Evolutionary conservation across 805 yeast species (phyloP).

Genomic region (Yamadazyma paraphyllophila): DNA sequence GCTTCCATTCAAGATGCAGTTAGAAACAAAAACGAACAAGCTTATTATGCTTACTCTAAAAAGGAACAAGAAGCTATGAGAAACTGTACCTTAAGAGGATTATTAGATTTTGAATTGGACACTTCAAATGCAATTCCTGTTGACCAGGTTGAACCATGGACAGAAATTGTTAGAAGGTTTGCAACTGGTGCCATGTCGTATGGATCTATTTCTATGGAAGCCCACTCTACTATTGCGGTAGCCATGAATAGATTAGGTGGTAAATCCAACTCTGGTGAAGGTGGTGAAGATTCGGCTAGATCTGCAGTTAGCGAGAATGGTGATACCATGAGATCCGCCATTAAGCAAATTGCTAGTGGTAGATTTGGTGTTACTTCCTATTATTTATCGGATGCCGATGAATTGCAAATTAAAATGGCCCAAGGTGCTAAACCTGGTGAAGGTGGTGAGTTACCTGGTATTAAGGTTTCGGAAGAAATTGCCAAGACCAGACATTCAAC

Average conservation of each 20-base stretch:
- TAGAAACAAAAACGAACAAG: conserved; percentile 89
- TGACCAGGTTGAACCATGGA: conserved; percentile 99
- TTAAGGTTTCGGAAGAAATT: conserved; percentile 82
- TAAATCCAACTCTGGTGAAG: conserved; percentile 98
- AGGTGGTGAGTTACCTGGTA: conserved; percentile 98
- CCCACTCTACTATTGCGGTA: conserved; percentile 95
- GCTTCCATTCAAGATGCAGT: conserved; percentile 98
- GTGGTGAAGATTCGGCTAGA: conserved; percentile 97
- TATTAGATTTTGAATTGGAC: conserved; percentile 85
- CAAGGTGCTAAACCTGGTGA: conserved; percentile 99
- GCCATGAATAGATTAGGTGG: conserved; percentile 99
- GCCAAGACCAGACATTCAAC: conserved; percentile 97
- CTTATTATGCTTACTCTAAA: conserved; percentile 86
- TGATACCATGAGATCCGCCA: conserved; percentile 98
- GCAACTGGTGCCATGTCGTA: conserved; percentile 99
- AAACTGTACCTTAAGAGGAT: conserved; percentile 91
- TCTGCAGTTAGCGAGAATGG: conserved; percentile 79
- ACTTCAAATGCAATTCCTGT: conserved; percentile 74
- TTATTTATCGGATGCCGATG: conserved; percentile 94
- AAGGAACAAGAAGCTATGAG: conserved; percentile 89
- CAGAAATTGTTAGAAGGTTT: conserved; percentile 94
- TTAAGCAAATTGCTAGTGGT: conserved; percentile 97
- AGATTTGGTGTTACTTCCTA: conserved; percentile 96
- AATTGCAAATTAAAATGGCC: conserved; percentile 96
- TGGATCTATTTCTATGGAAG: conserved; percentile 98